Conservation (phyloP, 2,329 filamentous ascomycete species). For the Chalaropsis thielavioides region DNA sequence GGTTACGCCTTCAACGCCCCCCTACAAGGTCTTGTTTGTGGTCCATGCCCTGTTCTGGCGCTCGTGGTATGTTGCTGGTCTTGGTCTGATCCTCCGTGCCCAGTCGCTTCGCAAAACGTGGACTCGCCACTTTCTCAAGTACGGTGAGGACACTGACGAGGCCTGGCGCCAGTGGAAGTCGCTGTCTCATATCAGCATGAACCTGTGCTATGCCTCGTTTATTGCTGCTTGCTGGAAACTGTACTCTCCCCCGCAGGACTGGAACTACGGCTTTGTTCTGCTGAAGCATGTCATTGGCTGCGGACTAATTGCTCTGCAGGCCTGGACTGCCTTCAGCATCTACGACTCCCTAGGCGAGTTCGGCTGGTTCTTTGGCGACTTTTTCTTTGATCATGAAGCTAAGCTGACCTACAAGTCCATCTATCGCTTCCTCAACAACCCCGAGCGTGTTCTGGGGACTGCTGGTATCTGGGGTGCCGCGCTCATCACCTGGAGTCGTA, state of each 20-base stretch:
- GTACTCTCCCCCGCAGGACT: slow-evolving; percentile 75
- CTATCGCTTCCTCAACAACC: slow-evolving; percentile 96
- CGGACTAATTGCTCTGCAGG: slow-evolving; percentile 67
- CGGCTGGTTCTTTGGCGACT: slow-evolving; percentile 98
- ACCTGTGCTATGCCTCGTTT: slow-evolving; percentile 79
- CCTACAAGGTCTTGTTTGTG: slow-evolving; percentile 68
- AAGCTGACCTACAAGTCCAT: slow-evolving; percentile 94
- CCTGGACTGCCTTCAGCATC: slow-evolving; percentile 87
- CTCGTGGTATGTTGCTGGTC: slow-evolving; percentile 78
- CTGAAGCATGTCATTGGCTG: slow-evolving; percentile 76
- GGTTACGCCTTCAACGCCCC: slow-evolving; percentile 59
- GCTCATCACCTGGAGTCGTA: slow-evolving; percentile 77
- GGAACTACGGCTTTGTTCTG: slow-evolving; percentile 71
- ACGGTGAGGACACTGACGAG: slow-evolving; percentile 75
- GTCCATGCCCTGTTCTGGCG: slow-evolving; percentile 70
- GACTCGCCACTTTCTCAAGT: slow-evolving; percentile 96
- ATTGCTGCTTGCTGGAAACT: slow-evolving; percentile 90
- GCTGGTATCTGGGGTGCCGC: slow-evolving; percentile 93
- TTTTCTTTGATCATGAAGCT: slow-evolving; percentile 82
- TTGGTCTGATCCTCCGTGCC: slow-evolving; percentile 68
- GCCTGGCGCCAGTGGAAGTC: slow-evolving; percentile 98
- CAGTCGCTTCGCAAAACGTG: slow-evolving; percentile 88
- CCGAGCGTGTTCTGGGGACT: slow-evolving; percentile 82
- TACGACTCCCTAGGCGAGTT: slow-evolving; percentile 95
- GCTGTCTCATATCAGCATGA: slow-evolving; percentile 83